A percentile compares a stretch with the other conserved stretches of the same genome.
phyloP scores from a whole-genome alignment of 371 early-diverging fungal genomes.

The Haplosporangium sp. region DNA sequence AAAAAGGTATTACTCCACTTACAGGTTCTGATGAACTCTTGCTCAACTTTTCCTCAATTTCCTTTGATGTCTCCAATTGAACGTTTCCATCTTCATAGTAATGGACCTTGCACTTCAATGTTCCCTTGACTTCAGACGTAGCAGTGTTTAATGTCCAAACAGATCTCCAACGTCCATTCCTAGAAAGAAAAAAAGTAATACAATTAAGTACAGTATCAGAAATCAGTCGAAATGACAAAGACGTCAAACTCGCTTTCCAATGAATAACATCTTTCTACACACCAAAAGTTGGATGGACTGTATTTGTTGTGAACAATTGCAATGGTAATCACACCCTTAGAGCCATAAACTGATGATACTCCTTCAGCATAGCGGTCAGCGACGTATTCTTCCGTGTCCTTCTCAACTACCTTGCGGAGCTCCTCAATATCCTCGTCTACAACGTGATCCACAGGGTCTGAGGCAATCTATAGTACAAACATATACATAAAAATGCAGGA shows the following conservation, averaged over 20 bases:
- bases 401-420: slow-evolving; percentile 73
- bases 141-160: slow-evolving; percentile 77
- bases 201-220: not conserved
- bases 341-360: slow-evolving; percentile 71
- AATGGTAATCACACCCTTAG: slow-evolving; percentile 66
- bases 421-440: slow-evolving; percentile 61
- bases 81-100: slow-evolving; percentile 99
- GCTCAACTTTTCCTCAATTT: slow-evolving; percentile 60
- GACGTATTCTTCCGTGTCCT: slow-evolving; percentile 71
- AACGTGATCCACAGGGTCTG: slow-evolving; percentile 69
- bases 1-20: slow-evolving; percentile 15
- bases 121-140: slow-evolving; percentile 75
- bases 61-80: slow-evolving; percentile 86
- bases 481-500: not conserved
- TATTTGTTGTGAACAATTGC: slow-evolving; percentile 91
- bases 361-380: slow-evolving; percentile 86
- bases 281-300: slow-evolving; percentile 94
- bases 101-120: slow-evolving; percentile 85
- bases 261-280: not conserved
- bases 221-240: not conserved
- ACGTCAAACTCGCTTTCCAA: no score
- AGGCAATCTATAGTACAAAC: slow-evolving; percentile 59
- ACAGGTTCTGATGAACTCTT: slow-evolving; percentile 45
- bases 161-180: slow-evolving; percentile 95
- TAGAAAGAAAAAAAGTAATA: slow-evolving; percentile 14